Evolutionary conservation across 2,329 filamentous ascomycete genomes (phyloP), one percentile per base, ranked within the genome.

Genomic region (Lasiodiplodia sp.): DNA sequence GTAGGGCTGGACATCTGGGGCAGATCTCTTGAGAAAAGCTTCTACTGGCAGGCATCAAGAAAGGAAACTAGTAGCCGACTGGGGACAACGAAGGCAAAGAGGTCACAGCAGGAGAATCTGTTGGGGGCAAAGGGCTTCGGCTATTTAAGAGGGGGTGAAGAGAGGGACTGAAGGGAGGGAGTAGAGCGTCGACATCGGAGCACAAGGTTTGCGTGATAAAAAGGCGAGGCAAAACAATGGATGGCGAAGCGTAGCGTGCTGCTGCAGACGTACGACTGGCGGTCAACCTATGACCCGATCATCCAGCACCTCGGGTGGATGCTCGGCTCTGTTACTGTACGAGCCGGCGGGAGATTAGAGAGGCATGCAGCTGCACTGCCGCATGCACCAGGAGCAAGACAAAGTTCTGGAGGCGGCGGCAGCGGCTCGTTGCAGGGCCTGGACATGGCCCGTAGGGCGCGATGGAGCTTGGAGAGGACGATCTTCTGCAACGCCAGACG

Each of bases 181-280:
- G 55, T 11, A 37, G 18, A 37, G 18, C 18, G n/a, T 38, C 31
- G 31, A 23, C 40, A 62, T 49, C 37, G 40, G 58, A 62, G 38
- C 40, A 62, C 58, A 25, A 25, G 10, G 14, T 62, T 34, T 51
- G 58, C 40, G 58, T 62, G 58, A 62, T 49, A 47, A 44, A 56
- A 28, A 18, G 11, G 28, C 38, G 38, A 34, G 40, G 10, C 25
- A n/a, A 37, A 34, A 6, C 34, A 28, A 25, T 31, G 16, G 57
- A 31, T 38, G 55, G 55, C 55, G 34, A 60, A 23, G n/a, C 4
- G 37, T 31, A 28, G 57, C 21, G 38, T 28, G 38, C 57, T 21
- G 38, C 38, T n/a, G 57, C 56, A 58, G 56, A 44, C 12, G 40
- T 25, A 34, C 25, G 58, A 49, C 25, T 49, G 58, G 58, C 58